Base-by-base conservation (phyloP, 2,329 filamentous ascomycete species). In the Sporothrix protearum region DNA sequence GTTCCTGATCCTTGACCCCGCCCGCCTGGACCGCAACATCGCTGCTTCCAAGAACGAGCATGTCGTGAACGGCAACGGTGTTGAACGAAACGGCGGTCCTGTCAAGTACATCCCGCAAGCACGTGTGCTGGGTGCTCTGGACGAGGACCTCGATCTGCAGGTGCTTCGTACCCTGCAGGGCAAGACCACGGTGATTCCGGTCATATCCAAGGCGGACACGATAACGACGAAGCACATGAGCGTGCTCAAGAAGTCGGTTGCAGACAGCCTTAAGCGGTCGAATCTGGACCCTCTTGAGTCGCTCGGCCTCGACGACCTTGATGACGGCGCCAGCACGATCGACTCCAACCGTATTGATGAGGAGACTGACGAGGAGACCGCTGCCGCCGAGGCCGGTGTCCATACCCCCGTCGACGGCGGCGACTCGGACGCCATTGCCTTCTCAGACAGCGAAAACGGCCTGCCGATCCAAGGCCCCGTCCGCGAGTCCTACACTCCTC, bases 121-220 rank as follows among this genome's bases (percentile, higher is more conserved):
- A 55, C 85, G 84, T 61, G 79, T 85, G 42, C 78, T 91, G 61
- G 92, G 92, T 36, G 89, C 90, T 28, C 84, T 98, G 16, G 94
- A 98, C 76, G 91, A 97, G 75, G 92, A 93, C 75, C 86, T 99
- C 10, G 96, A 99, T 78, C 83, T 99, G 30, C 94, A 97, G 78
- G 92, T 97, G 71, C 85, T 99, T 77, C 92, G 92, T 64, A 92
- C 91, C 19, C 87, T 99, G 36, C 91, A 97, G 80, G 92, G 92
- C 77, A 97, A 97, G 85, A 98, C 96, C 0, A 97, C 93, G 0
- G 93, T 98, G 72, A 93, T 99, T 63, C 96, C 96, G 0, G 90
- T 99, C 72, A 95, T 99, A 78, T 92, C 94, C 79, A 99, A 99
- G 82, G 95, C 96, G 51, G 96, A 99, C 80, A 97, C 94, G 16